Evolutionary conservation across 345 rosid genomes (phyloP).

Genomic region (Linum usitatissimum): DNA sequence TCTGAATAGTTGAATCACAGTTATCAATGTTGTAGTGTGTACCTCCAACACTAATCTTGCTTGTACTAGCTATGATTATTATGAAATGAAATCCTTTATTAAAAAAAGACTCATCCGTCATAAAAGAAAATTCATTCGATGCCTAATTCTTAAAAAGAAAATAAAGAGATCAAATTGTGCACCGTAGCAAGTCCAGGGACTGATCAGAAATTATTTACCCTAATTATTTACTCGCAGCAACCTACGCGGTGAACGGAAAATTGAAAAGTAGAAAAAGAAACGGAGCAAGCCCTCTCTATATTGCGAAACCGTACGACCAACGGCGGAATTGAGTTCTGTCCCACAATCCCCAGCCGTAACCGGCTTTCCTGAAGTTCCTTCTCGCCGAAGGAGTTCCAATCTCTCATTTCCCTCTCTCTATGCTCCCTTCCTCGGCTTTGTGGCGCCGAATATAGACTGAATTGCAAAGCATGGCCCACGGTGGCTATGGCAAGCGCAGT

Average conservation of each 20-base stretch:
- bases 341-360: too few species aligned
- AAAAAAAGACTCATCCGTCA: too few species aligned
- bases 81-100: too few species aligned
- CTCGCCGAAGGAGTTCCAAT: too few species aligned
- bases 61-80: too few species aligned
- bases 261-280: background rate
- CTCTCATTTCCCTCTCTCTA: background rate
- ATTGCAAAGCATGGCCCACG: conserved; percentile 61
- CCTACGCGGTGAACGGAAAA: background rate
- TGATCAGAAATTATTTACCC: background rate
- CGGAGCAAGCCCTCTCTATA: background rate
- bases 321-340: background rate
- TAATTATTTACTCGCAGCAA: background rate
- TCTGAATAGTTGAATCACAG: too few species aligned
- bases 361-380: too few species aligned
- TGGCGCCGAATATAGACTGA: background rate
- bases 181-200: background rate
- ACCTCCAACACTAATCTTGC: too few species aligned
- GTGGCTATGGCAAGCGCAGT: conserved; percentile 75
- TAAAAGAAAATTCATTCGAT: too few species aligned
- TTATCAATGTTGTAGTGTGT: too few species aligned
- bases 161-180: too few species aligned
- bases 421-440: background rate
- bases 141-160: too few species aligned
- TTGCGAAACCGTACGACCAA: background rate